phyloP scores from a whole-genome alignment of 1,139 yeast genomes.

The Scheffersomyces cryptocercus region DNA sequence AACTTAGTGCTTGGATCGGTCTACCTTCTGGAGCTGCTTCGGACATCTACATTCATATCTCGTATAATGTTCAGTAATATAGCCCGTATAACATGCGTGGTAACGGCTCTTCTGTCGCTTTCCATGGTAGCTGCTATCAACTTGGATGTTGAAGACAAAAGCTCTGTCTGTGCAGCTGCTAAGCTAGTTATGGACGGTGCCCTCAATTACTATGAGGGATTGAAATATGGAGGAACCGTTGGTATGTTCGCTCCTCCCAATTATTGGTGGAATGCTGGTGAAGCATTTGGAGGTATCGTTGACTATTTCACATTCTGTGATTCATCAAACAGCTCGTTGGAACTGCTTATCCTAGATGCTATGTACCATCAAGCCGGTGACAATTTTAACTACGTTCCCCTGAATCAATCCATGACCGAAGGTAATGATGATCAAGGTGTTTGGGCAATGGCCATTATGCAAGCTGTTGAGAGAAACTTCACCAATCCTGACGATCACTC shows the following conservation, averaged over 20 bases:
- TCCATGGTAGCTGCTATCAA: constrained; percentile 14
- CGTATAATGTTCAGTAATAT: too few species aligned
- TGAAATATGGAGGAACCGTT: constrained; percentile 53
- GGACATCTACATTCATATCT: too few species aligned
- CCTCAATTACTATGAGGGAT: constrained; percentile 60
- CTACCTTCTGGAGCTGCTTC: not conserved
- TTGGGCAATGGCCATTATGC: constrained; percentile 64
- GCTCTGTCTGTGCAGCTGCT: constrained; percentile 54
- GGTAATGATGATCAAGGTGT: constrained; percentile 77
- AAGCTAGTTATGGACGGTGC: constrained; percentile 48
- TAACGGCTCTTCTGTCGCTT: constrained; percentile 7
- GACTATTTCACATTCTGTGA: constrained; percentile 55
- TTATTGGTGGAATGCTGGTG: constrained; percentile 77
- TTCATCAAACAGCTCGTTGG: constrained; percentile 41
- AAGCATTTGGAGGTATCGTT: constrained; percentile 62
- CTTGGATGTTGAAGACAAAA: constrained; percentile 22
- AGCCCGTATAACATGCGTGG: too few species aligned
- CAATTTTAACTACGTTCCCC: constrained; percentile 54
- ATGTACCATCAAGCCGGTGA: constrained; percentile 56
- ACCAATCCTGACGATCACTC: constrained; percentile 51
- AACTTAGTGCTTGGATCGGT: not conserved
- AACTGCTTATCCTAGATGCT: constrained; percentile 37
- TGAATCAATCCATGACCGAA: constrained; percentile 61
- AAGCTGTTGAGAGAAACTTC: constrained; percentile 63
- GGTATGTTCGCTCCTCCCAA: constrained; percentile 62